phyloP scores from a whole-genome alignment of 2,329 filamentous ascomycete genomes.

The Chalaropsis ovoidea region DNA sequence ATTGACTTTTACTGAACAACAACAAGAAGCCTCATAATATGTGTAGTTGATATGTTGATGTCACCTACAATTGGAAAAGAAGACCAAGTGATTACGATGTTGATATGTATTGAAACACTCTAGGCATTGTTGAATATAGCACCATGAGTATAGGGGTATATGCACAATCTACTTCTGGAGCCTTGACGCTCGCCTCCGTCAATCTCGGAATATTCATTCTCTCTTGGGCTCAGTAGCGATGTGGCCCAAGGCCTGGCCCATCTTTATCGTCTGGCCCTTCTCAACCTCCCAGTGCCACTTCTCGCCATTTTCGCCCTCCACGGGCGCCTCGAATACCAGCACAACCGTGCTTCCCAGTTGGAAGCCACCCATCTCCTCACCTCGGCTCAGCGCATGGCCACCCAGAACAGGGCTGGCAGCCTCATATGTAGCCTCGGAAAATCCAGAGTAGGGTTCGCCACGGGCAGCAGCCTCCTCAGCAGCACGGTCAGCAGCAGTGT shows the following conservation, averaged over 20 bases:
- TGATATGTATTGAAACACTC: slow-evolving; percentile 10
- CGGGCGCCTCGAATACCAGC: slow-evolving; percentile 88
- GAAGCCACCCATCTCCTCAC: slow-evolving; percentile 98
- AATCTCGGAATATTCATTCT: neutral
- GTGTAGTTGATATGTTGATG: no score
- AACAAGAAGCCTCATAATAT: no score
- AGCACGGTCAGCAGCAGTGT: slow-evolving; percentile 80
- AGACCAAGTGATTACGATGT: no score
- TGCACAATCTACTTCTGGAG: neutral
- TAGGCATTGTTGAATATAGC: slow-evolving; percentile 9
- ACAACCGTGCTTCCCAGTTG: slow-evolving; percentile 92
- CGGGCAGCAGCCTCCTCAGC: slow-evolving; percentile 65
- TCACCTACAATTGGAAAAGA: no score
- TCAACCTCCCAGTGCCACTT: slow-evolving; percentile 73
- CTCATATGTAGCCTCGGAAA: slow-evolving; percentile 81
- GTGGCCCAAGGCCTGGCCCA: slow-evolving; percentile 75
- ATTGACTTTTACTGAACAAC: no score
- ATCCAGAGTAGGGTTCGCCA: slow-evolving; percentile 81
- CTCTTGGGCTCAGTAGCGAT: slow-evolving; percentile 45
- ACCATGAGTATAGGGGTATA: slow-evolving; percentile 1
- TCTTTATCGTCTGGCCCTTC: slow-evolving; percentile 77
- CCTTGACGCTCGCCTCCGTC: no score
- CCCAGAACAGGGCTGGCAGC: slow-evolving; percentile 65
- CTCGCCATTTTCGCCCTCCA: slow-evolving; percentile 32
- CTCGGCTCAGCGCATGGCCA: slow-evolving; percentile 72